phyloP scores from a whole-genome alignment of 306 rosid genomes.

The Sechiopsis laciniata region DNA sequence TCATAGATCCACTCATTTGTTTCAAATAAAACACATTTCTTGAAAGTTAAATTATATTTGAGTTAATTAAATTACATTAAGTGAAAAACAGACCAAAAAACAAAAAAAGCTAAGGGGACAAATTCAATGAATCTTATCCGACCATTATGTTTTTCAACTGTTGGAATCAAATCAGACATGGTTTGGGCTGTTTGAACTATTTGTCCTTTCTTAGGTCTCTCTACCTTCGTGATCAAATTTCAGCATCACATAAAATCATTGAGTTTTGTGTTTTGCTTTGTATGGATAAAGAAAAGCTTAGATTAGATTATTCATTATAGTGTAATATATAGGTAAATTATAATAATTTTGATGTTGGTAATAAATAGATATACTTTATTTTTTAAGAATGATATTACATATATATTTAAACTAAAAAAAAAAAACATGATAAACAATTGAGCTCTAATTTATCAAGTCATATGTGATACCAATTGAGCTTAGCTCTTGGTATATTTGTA shows the following conservation, averaged over 20 bases:
- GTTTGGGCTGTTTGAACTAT: slow-evolving; percentile 4
- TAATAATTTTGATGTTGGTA: too few relatives aligned
- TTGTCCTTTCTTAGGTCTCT: neutral
- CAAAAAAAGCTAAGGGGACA: neutral
- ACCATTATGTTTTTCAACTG: neutral
- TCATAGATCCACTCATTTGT: neutral
- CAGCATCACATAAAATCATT: neutral
- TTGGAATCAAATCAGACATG: slow-evolving; percentile 9
- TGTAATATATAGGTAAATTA: too few relatives aligned
- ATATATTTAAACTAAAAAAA: too few relatives aligned
- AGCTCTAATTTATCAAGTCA: too few relatives aligned
- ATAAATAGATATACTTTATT: too few relatives aligned
- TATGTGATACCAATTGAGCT: too few relatives aligned
- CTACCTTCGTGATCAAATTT: neutral
- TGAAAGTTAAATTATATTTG: neutral
- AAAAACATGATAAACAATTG: too few relatives aligned
- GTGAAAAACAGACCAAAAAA: neutral
- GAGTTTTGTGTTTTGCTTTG: neutral
- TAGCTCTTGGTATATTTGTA: too few relatives aligned
- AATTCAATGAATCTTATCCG: neutral
- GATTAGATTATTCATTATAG: too few relatives aligned
- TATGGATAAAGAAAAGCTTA: neutral
- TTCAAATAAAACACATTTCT: neutral
- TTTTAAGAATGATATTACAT: too few relatives aligned
- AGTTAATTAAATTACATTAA: neutral